Evolutionary conservation across 768 basidiomycete genomes (phyloP), one percentile per base, ranked within the genome.

Genomic region (Floccularia luteovirens): DNA sequence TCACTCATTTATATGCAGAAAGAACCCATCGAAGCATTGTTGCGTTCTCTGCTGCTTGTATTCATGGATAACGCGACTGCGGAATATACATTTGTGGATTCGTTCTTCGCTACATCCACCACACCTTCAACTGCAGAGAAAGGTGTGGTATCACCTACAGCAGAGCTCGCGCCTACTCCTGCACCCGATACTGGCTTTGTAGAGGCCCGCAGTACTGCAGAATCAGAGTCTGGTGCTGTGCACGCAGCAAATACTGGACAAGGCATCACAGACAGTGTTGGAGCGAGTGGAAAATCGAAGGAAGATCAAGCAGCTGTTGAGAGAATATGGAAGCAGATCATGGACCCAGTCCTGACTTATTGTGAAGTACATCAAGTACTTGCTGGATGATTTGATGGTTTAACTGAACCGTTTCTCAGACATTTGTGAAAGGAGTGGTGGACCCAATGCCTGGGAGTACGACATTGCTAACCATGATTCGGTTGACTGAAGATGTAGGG

Each of bases 61-160:
- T 76, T 98, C 44, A 81, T 94, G 75, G 92, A 97, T 64, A 98
- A 99, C 54, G 83, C 89, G 3, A 87, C 87, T 1, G 78, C 91
- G 21, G 94, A 98, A 62, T 94, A 92, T 60, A 70, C 80, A 1
- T 98, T 98, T 52, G 61, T 96, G 37, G 76, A 79, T 7, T 65
- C 78, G 0, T 98, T 99, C 66, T 98, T 98, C 64, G 64, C 59
- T 34, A 51, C 58, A 4, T 49, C 56, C 1, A 41, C 61, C 2
- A 58, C 62, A 14, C 53, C 61, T 8, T 47, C 46, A 20, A 74
- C 72, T 34, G 42, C 53, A 2, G 58, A 61, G 27, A 60, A 42
- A 3, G 51, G 62, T 19, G 32, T 64, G 19, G 51, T 66, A 5
- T 68, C 72, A 12, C 63, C 66, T 7, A 50, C 58, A 23, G 46